Base-by-base conservation (phyloP, 441 rosid species). In the Euphorbia celastroides region DNA sequence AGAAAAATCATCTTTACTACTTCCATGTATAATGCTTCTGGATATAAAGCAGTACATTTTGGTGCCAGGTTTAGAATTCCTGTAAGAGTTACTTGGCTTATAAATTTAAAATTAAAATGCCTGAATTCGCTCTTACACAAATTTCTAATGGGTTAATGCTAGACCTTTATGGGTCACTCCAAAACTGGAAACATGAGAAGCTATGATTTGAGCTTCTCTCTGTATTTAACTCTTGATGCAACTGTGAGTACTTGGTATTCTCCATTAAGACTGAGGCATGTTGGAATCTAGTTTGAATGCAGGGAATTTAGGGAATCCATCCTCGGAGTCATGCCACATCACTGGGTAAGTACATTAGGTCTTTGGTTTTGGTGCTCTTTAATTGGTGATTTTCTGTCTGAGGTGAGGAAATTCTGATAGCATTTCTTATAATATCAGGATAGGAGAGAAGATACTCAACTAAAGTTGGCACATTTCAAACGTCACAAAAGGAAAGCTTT, bases 271-370 rank as follows among this genome's bases (percentile, higher is more conserved):
- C 80, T 86, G 72, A 80, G 67, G 62, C 75, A 28, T 70, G 56
- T 76, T 79, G 59, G 67, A 64, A 70, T 75, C 75, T 74, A 95
- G 97, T 80, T 84, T 78, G 96, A 88, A 71, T 95, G 99, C 92
- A 88, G 98, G 89, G 90, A 92, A 70, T 92, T 90, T 72, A 85
- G 99, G 80, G 98, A 95, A 85, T 92, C 99, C 70, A 76, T 95
- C 73, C 87, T 95, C 68, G 88, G 89, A 71, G 93, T 86, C 67
- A 82, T 89, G 97, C 99, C 98, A 0, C 99, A 95, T 85, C 92
- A 86, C 65, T 92, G 97, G 99, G 98, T 95, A 79, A 80, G 83
- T 70, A 5, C 55, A 28, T 26, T 57, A 58, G 20, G n/a, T 60
- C 11, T 56, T 46, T 25, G 28, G 69, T 67, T 51, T 60, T 23